A percentile compares a stretch with the other conserved stretches of the same genome.
Evolutionary conservation across 1,284 basidiomycete species (phyloP).

Genomic region (Trichosporon inkin): DNA sequence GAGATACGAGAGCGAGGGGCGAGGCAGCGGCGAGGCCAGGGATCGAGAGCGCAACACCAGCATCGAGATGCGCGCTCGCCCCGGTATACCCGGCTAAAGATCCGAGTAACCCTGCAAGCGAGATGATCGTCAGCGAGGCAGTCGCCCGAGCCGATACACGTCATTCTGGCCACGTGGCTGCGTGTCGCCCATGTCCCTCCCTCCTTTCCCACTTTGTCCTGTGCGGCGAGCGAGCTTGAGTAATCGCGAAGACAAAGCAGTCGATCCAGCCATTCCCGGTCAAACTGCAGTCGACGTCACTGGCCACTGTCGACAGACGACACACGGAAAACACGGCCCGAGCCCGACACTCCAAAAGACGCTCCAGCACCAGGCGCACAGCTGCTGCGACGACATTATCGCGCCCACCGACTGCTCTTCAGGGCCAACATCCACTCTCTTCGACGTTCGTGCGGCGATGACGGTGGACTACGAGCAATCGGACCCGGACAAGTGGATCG

Average conservation of each 20-base stretch:
- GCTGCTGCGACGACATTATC: neutral
- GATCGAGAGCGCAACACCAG: slow-evolving; percentile 6
- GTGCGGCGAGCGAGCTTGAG: neutral
- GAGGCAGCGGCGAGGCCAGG: neutral
- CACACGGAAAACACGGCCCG: neutral
- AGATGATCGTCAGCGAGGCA: neutral
- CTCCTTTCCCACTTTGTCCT: slow-evolving; percentile 1
- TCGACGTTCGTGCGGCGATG: neutral
- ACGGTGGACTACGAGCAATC: slow-evolving; percentile 28
- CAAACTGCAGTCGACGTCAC: neutral
- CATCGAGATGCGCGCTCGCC: neutral
- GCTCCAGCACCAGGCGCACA: neutral
- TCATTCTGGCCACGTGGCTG: slow-evolving; percentile 4
- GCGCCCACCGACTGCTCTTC: neutral
- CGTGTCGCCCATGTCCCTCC: neutral
- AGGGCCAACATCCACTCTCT: neutral
- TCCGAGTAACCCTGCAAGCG: neutral
- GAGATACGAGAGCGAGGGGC: neutral
- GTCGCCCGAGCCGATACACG: neutral
- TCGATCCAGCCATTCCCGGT: neutral
- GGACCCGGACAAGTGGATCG: slow-evolving; percentile 26
- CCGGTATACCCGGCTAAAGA: slow-evolving; percentile 8
- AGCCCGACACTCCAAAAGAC: neutral
- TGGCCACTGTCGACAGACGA: neutral
- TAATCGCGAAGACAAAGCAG: neutral